Percentiles rank a stretch among this genome's conserved stretches.
These are phyloP conservation scores for Parsonsia alboflavescens DNA, from an alignment of 257 asterid species.

Conservation along the genomic window DNA sequence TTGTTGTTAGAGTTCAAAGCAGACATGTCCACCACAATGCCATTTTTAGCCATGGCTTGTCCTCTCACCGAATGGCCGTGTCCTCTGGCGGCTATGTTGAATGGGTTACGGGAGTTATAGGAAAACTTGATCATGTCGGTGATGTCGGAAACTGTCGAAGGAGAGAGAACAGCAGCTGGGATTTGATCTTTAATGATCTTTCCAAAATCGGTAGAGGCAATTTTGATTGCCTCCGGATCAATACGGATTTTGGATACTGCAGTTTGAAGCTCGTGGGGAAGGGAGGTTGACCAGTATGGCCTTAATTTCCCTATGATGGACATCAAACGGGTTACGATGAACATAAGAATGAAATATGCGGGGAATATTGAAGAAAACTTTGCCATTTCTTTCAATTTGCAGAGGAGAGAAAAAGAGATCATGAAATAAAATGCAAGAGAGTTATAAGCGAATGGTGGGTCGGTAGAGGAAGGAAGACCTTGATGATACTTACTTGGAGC, in stretches of 20 bases:
- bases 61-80: conserved; percentile 72
- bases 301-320: conserved; percentile 21
- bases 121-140: conserved; percentile 36
- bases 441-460: too few relatives aligned
- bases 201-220: conserved; percentile 60
- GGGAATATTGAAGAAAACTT: conserved; percentile 16
- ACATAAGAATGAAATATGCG: conserved; percentile 11
- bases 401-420: neutral
- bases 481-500: too few relatives aligned
- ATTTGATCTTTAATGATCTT: conserved; percentile 33
- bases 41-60: conserved; percentile 58
- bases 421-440: neutral
- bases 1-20: conserved; percentile 16
- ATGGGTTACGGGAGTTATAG: conserved; percentile 37
- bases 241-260: conserved; percentile 25
- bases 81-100: conserved; percentile 57
- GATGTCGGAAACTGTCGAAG: conserved; percentile 47
- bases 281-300: conserved; percentile 19
- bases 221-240: conserved; percentile 24
- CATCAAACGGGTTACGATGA: conserved; percentile 23
- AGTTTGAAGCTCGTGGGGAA: conserved; percentile 22
- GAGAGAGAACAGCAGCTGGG: conserved; percentile 55
- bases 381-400: conserved; percentile 26
- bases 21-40: conserved; percentile 65
- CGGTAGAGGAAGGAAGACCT: neutral